These are phyloP conservation scores for Ascochyta pisi DNA, from an alignment of 2,329 filamentous ascomycete genomes.

Conservation along the genomic window DNA sequence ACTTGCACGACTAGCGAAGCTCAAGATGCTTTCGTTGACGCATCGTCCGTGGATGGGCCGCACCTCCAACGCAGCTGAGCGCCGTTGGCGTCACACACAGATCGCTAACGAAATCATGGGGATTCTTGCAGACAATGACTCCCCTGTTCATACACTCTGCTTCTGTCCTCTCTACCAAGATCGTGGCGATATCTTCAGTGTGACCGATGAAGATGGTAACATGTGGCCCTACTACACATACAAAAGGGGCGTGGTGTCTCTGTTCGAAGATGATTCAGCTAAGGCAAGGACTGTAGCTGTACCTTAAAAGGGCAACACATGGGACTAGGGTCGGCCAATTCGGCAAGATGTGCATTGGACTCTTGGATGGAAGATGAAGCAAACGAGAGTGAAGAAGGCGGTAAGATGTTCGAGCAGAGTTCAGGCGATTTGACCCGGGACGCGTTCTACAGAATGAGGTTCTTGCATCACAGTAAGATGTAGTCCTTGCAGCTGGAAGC, in stretches of 20 bases:
- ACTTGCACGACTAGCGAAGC: not conserved
- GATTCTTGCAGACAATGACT: not conserved
- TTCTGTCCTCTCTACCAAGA: not conserved
- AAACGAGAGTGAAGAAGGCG: too few species aligned
- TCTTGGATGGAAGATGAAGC: not conserved
- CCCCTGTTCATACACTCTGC: not conserved
- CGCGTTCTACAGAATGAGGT: not conserved
- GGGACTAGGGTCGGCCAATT: not conserved
- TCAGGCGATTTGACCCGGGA: too few species aligned
- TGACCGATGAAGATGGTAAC: not conserved
- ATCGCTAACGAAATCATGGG: not conserved
- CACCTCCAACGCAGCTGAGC: not conserved
- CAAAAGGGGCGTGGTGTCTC: not conserved
- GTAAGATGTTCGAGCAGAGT: too few species aligned
- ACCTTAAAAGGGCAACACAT: not conserved
- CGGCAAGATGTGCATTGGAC: not conserved
- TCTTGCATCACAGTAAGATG: not conserved
- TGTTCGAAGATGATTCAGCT: not conserved
- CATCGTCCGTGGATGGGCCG: not conserved
- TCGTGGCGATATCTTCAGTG: too few species aligned
- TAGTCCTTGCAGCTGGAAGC: not conserved
- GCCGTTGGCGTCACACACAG: not conserved
- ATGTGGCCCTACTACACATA: not conserved
- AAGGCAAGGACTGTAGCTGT: not conserved
- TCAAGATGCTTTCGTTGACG: not conserved